Percentiles rank a stretch among this genome's conserved stretches.
Evolutionary conservation across 805 yeast species (phyloP).

Genomic region (Saccharomycopsis schoenii): DNA sequence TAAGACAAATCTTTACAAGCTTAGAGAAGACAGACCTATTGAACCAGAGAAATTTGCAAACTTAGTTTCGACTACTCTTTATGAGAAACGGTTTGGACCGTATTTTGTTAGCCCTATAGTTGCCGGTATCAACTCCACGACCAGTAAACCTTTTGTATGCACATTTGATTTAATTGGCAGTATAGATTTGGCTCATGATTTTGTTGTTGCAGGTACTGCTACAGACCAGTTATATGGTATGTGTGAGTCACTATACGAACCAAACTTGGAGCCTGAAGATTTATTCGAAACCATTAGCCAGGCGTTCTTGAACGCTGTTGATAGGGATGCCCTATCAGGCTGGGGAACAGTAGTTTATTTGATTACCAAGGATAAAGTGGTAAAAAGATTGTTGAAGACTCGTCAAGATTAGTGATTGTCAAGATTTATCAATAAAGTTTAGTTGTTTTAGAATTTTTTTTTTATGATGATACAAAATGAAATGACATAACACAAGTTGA

Average conservation of each 20-base stretch:
- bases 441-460: neutral
- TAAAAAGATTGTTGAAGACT: constrained; percentile 78
- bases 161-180: constrained; percentile 96
- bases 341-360: constrained; percentile 97
- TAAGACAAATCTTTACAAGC: constrained; percentile 79
- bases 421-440: too few relatives aligned
- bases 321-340: constrained; percentile 94
- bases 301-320: constrained; percentile 87
- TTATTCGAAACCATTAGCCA: constrained; percentile 92
- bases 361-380: constrained; percentile 84
- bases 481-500: too few relatives aligned
- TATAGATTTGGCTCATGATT: constrained; percentile 89
- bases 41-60: constrained; percentile 94
- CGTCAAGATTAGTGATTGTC: constrained; percentile 65
- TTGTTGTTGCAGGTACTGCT: constrained; percentile 93
- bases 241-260: constrained; percentile 96
- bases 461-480: neutral
- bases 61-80: constrained; percentile 79
- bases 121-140: constrained; percentile 82
- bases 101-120: constrained; percentile 95
- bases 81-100: constrained; percentile 90
- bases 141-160: constrained; percentile 81
- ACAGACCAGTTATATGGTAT: constrained; percentile 95
- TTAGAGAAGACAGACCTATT: constrained; percentile 83
- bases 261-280: constrained; percentile 87